phyloP scores from a whole-genome alignment of 208 protist species.

The Acanthamoeba castellanii region DNA sequence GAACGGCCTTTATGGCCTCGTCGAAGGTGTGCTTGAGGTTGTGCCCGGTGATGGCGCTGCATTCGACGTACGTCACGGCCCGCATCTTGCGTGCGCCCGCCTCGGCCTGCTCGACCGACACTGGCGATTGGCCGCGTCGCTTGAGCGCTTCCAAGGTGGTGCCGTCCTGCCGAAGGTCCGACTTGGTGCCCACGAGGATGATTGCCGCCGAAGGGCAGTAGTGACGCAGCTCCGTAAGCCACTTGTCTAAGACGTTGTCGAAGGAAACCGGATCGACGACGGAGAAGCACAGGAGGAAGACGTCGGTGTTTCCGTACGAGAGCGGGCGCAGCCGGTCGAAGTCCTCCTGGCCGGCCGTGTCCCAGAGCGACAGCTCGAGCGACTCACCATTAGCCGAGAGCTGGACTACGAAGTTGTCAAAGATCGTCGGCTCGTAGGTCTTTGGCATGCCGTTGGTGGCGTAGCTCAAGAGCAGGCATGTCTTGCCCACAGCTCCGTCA shows the following conservation, averaged over 20 bases:
- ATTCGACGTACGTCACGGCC: conserved; percentile 82
- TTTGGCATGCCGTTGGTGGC: neutral
- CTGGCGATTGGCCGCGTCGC: neutral
- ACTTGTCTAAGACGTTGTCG: conserved; percentile 94
- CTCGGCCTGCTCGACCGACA: conserved; percentile 72
- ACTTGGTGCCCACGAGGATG: conserved; percentile 96
- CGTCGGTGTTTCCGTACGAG: conserved; percentile 91
- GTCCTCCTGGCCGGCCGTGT: conserved; percentile 95
- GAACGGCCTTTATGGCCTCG: conserved; percentile 77
- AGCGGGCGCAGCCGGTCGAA: conserved; percentile 96
- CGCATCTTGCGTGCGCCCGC: conserved; percentile 37
- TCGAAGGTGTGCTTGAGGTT: conserved; percentile 83
- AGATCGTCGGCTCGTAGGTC: neutral
- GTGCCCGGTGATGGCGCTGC: conserved; percentile 79
- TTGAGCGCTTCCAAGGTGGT: conserved; percentile 64
- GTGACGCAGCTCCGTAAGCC: conserved; percentile 90
- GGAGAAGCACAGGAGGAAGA: conserved; percentile 93
- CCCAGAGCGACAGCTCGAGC: conserved; percentile 96
- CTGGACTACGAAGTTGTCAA: conserved; percentile 7
- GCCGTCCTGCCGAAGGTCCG: conserved; percentile 89
- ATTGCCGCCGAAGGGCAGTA: conserved; percentile 92
- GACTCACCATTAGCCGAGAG: conserved; percentile 78
- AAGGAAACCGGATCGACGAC: conserved; percentile 87
- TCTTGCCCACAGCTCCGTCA: conserved; percentile 77
- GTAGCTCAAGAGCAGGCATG: conserved; percentile 47